Evolutionary conservation across 2,329 filamentous ascomycete genomes (phyloP), one percentile per base, ranked within the genome.

Genomic region (Zymoseptoria passerinii): DNA sequence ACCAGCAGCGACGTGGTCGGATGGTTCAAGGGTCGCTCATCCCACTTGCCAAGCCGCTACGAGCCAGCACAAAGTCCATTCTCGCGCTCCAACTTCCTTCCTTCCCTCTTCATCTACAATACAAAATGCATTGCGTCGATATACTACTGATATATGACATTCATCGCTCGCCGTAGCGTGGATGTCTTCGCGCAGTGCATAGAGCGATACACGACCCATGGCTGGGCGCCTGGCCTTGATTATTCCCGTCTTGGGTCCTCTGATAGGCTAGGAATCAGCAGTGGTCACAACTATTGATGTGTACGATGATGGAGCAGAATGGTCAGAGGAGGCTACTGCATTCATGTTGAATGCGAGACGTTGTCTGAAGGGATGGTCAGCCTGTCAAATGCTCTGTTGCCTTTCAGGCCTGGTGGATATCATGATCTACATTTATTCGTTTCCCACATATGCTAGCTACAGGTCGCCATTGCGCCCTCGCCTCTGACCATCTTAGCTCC

Each of bases 181-280:
- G 56, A 75, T 83, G 83, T 84, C 84, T 83, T 85, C 82, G 82
- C 80, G 81, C 84, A 84, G 83, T 72, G 83, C 84, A 83, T 75
- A 87, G 83, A 87, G 67, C 64, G 76, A 76, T 67, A 68, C 72
- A 68, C 35, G 67, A 81, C 83, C 83, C 83, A 81, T 86, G 78
- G 83, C 84, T 87, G 84, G 84, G 84, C 84, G 82, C 84, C 84
- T 80, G 81, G 76, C 76, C 66, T 85, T 79, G 83, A 84, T 85
- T 82, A 83, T 83, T 81, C 81, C 83, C 80, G 81, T 78, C 75
- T 84, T 81, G 83, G 85, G 80, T 76, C 77, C 70, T 78, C 74
- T 80, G 83, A 86, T 76, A 80, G 79, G 75, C 78, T 81, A 80
- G 84, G 84, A 87, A 87, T 87, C 84, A 87, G 84, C 82, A 80